Evolutionary conservation across 805 yeast genomes (phyloP).

Genomic region (Komagataella pastoris): DNA sequence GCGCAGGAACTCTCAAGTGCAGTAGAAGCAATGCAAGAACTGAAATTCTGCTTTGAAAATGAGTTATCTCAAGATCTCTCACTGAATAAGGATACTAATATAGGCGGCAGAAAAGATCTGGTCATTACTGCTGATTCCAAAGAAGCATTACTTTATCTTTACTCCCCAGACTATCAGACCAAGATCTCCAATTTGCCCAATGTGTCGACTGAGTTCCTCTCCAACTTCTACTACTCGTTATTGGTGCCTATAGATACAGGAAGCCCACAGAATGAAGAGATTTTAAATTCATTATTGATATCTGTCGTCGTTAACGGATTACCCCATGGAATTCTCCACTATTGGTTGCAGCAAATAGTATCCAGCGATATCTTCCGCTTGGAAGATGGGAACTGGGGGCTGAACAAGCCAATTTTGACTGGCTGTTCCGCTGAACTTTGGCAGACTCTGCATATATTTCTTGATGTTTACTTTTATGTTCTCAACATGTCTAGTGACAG

Average conservation of each 20-base stretch:
- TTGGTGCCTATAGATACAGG: conserved; percentile 3
- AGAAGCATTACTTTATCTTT: neutral
- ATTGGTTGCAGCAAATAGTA: neutral
- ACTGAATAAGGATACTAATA: too few relatives aligned
- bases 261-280: conserved; percentile 2
- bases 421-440: conserved; percentile 11
- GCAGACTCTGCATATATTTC: conserved; percentile 31
- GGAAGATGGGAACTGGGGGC: neutral
- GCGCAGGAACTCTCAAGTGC: neutral
- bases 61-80: conserved; percentile 1
- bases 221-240: conserved; percentile 7
- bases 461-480: conserved; percentile 57
- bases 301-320: neutral
- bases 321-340: neutral
- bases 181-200: neutral
- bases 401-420: neutral
- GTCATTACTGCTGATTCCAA: neutral
- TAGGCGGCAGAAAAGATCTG: neutral
- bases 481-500: conserved; percentile 52
- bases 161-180: neutral
- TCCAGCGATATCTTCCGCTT: neutral
- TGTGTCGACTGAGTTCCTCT: neutral
- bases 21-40: conserved; percentile 6
- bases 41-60: conserved; percentile 7
- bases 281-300: neutral